A percentile compares a stretch with the other conserved stretches of the same genome.
These are phyloP conservation scores for Jamesozyma rosinii DNA, from an alignment of 805 yeast genomes.

Conservation along the genomic window DNA sequence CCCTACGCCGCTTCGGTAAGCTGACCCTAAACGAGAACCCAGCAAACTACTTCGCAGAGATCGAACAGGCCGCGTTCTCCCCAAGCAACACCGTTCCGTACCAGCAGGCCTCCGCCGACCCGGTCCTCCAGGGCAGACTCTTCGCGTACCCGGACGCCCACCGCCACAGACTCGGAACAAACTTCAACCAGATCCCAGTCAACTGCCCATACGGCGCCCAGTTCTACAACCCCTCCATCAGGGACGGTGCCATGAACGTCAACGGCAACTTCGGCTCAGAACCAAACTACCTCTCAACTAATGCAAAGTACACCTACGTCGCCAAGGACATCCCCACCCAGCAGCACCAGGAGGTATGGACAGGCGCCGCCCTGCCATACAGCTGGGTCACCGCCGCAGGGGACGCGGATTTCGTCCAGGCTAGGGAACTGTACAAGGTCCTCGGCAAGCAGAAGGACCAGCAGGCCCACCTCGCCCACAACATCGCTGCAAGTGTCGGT, in stretches of 20 bases:
- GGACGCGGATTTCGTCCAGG: constrained; percentile 68
- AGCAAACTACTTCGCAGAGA: constrained; percentile 75
- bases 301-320: constrained; percentile 31
- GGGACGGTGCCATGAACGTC: constrained; percentile 73
- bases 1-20: constrained; percentile 77
- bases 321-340: constrained; percentile 33
- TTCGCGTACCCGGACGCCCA: constrained; percentile 81
- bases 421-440: constrained; percentile 69
- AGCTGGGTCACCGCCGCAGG: constrained; percentile 66
- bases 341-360: constrained; percentile 71
- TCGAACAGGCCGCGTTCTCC: constrained; percentile 78
- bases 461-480: constrained; percentile 74
- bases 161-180: constrained; percentile 65
- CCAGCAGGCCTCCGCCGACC: constrained; percentile 74
- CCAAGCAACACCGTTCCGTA: constrained; percentile 82
- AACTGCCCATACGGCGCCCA: constrained; percentile 57
- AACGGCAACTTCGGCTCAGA: constrained; percentile 65
- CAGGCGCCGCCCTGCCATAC: constrained; percentile 72
- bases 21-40: constrained; percentile 75
- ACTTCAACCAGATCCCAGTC: constrained; percentile 80
- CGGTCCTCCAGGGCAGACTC: constrained; percentile 71
- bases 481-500: constrained; percentile 63
- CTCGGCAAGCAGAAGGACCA: constrained; percentile 70
- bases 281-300: constrained; percentile 62
- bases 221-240: constrained; percentile 57